A percentile compares a stretch with the other conserved stretches of the same genome.
Conservation (phyloP, 345 rosid species). For the Salix suchowensis region DNA sequence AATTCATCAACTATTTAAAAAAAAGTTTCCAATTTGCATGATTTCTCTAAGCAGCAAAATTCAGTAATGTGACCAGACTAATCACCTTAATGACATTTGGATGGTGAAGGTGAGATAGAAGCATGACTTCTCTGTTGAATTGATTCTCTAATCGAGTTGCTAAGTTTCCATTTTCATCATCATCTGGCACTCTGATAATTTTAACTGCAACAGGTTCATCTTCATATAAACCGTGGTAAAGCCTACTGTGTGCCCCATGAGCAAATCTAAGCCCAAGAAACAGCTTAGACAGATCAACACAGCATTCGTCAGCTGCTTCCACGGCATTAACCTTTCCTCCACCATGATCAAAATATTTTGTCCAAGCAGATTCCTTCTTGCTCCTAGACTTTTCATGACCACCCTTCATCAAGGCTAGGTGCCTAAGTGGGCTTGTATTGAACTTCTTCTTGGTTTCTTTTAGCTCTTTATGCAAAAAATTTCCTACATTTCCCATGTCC, state of each 20-base stretch:
- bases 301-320: constrained; percentile 58
- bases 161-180: constrained; percentile 67
- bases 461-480: constrained; percentile 36
- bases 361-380: constrained; percentile 76
- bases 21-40: not conserved
- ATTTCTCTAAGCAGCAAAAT: not conserved
- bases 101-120: constrained; percentile 70
- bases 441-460: constrained; percentile 31
- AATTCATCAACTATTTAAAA: not conserved
- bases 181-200: constrained; percentile 82
- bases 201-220: constrained; percentile 96
- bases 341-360: constrained; percentile 70
- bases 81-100: constrained; percentile 81
- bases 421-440: constrained; percentile 52
- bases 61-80: not conserved
- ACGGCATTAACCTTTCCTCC: constrained; percentile 82
- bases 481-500: constrained; percentile 37
- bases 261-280: constrained; percentile 92
- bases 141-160: constrained; percentile 76
- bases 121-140: constrained; percentile 76
- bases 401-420: constrained; percentile 51
- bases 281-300: constrained; percentile 76
- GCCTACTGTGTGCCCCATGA: constrained; percentile 84
- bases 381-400: constrained; percentile 48
- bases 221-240: constrained; percentile 85